Percentiles rank a stretch among this genome's conserved stretches.
Evolutionary conservation across 495 filamentous ascomycete species (phyloP).

Genomic region (Lasiosphaeriaceae sp.): DNA sequence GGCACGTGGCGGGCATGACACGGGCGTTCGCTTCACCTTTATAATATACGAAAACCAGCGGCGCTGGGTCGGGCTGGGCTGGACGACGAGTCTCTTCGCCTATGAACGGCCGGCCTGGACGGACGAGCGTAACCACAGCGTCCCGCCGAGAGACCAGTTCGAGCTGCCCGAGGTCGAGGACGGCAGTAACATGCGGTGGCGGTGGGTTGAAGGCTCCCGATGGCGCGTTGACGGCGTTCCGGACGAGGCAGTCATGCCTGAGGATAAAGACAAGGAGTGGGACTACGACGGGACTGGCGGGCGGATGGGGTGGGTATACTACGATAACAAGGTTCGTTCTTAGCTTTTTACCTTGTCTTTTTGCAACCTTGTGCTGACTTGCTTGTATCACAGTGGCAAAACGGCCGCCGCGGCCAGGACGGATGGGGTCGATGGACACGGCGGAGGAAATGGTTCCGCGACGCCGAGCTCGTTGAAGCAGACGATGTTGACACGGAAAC

Average conservation of each 20-base stretch:
- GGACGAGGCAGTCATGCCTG: slow-evolving; percentile 45
- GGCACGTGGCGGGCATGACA: slow-evolving; percentile 42
- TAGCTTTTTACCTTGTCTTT: neutral
- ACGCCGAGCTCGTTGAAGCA: slow-evolving; percentile 88
- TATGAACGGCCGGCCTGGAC: slow-evolving; percentile 91
- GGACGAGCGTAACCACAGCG: slow-evolving; percentile 85
- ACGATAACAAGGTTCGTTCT: slow-evolving; percentile 83
- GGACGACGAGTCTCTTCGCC: slow-evolving; percentile 85
- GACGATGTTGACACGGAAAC: slow-evolving; percentile 29
- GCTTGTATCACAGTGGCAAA: slow-evolving; percentile 67
- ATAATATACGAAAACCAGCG: slow-evolving; percentile 95
- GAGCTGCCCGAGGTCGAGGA: slow-evolving; percentile 78
- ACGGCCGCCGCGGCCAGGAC: slow-evolving; percentile 81
- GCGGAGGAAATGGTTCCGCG: slow-evolving; percentile 90
- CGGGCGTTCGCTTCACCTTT: slow-evolving; percentile 91
- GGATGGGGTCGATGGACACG: slow-evolving; percentile 95
- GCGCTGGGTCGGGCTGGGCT: slow-evolving; percentile 90
- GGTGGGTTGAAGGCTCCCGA: slow-evolving; percentile 77
- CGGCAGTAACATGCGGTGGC: slow-evolving; percentile 76
- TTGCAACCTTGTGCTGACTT: neutral
- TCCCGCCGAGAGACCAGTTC: slow-evolving; percentile 75
- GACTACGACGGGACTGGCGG: slow-evolving; percentile 54
- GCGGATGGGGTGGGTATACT: slow-evolving; percentile 87
- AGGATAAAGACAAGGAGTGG: slow-evolving; percentile 40
- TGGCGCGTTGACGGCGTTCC: slow-evolving; percentile 84